Evolutionary conservation across 2,329 filamentous ascomycete genomes (phyloP).

Genomic region (Cercospora sp.): DNA sequence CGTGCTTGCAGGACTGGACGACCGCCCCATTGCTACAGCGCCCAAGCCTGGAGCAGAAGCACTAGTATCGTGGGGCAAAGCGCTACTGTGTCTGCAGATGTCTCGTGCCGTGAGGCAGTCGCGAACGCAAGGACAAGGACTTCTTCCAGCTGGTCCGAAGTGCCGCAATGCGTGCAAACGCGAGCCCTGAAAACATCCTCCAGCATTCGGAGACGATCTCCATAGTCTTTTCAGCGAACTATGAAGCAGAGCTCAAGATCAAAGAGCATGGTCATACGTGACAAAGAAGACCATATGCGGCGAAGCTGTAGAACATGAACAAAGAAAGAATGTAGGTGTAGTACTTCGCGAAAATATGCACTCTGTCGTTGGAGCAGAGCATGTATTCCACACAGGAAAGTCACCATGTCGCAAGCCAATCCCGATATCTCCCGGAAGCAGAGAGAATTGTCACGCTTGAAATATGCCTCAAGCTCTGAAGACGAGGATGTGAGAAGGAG

Average conservation of each 20-base stretch:
- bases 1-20: background rate
- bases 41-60: background rate
- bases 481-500: background rate
- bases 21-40: background rate
- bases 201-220: background rate
- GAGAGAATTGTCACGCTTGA: background rate
- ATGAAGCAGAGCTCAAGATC: background rate
- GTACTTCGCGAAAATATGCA: background rate
- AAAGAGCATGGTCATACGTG: background rate
- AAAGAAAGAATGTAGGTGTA: background rate
- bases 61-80: background rate
- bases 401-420: background rate
- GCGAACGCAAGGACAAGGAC: background rate
- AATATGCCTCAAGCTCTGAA: constrained; percentile 8
- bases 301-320: background rate
- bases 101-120: background rate
- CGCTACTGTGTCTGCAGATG: background rate
- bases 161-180: background rate
- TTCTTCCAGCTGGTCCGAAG: background rate
- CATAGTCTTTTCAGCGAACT: background rate
- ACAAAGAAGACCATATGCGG: background rate
- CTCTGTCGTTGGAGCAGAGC: background rate
- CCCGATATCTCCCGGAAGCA: background rate
- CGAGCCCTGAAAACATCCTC: background rate
- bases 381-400: background rate